Base-by-base conservation (phyloP, 352 stramenopile species). In the Pythium rhizo-oryzae region DNA sequence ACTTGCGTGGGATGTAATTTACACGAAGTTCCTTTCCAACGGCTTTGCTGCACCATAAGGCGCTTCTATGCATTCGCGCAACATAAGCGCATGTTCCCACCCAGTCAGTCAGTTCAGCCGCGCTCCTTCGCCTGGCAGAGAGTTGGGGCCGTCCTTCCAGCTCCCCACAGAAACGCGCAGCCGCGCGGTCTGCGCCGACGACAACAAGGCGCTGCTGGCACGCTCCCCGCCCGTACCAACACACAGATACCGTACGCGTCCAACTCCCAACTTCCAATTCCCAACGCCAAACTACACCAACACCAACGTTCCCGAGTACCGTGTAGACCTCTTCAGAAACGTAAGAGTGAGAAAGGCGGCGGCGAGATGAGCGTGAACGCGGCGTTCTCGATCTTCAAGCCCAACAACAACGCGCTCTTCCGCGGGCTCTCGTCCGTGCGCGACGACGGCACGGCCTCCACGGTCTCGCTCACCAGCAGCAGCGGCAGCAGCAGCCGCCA, bases 321-420 rank as follows among this genome's bases (percentile, higher is more conserved):
- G 33, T 39, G n/a, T n/a, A n/a, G n/a, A 39, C 33, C 5, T 39
- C 33, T 39, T 39, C 33, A 39, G 33, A 39, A 33, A 25, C 35
- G 50, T 15, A 56, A 56, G 23, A 39, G n/a, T 9, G 50, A 13
- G 9, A 23, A 13, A 53, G 47, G 6, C 6, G 39, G 39, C 12
- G 9, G 8, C 11, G 8, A 35, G 9, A 69, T 73, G 67, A 73
- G 67, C 49, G 54, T 72, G 23, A 72, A 72, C 58, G 66, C 66
- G 66, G 59, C 67, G 28, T 73, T 73, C 47, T 73, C 67, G 30
- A 63, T 69, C 37, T 73, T 73, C 56, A 68, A 69, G 33, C 67
- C 67, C 35, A 72, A 61, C 41, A 54, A 28, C 21, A 56, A 62
- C 19, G 23, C 66, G 43, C 60, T 73, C 53, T 73, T 61, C 41